A percentile compares a stretch with the other conserved stretches of the same genome.
Evolutionary conservation across 495 filamentous ascomycete species (phyloP).

Genomic region (Eremomyces bilateralis): DNA sequence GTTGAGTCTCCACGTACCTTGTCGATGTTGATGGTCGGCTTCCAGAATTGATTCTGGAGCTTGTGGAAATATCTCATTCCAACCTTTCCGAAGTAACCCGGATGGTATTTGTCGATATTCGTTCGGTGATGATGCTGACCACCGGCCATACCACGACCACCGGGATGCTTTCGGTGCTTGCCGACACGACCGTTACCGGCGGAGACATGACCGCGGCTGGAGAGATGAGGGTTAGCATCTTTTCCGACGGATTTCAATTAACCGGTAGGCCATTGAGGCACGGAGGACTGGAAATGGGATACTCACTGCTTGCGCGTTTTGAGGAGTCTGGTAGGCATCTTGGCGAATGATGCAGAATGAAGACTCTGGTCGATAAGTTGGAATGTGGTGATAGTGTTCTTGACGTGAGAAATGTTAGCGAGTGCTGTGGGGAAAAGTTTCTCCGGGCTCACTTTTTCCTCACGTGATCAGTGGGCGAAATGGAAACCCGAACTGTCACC

Average conservation of each 20-base stretch:
- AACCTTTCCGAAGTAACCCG: slow-evolving; percentile 95
- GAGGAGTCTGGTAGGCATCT: slow-evolving; percentile 63
- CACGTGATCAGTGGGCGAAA: no score
- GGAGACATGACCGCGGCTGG: slow-evolving; percentile 79
- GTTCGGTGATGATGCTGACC: slow-evolving; percentile 78
- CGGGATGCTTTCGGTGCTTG: slow-evolving; percentile 84
- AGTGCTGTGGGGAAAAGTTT: no score
- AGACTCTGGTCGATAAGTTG: no score
- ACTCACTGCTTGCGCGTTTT: slow-evolving; percentile 75
- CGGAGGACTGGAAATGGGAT: slow-evolving; percentile 7
- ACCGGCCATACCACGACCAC: slow-evolving; percentile 92
- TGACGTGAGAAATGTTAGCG: no score
- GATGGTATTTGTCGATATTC: slow-evolving; percentile 74
- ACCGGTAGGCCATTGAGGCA: not conserved
- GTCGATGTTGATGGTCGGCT: slow-evolving; percentile 75
- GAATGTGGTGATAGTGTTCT: no score
- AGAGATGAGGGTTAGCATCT: slow-evolving; percentile 13
- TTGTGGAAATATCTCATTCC: slow-evolving; percentile 95
- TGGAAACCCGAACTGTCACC: no score
- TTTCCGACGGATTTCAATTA: not conserved
- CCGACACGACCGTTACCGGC: slow-evolving; percentile 83
- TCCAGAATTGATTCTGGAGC: slow-evolving; percentile 77
- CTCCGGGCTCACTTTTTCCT: no score
- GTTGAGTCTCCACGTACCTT: slow-evolving; percentile 31
- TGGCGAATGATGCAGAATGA: no score